These are phyloP conservation scores for Apiotrichum mycotoxinovorans DNA, from an alignment of 1,284 basidiomycete species.

Conservation along the genomic window DNA sequence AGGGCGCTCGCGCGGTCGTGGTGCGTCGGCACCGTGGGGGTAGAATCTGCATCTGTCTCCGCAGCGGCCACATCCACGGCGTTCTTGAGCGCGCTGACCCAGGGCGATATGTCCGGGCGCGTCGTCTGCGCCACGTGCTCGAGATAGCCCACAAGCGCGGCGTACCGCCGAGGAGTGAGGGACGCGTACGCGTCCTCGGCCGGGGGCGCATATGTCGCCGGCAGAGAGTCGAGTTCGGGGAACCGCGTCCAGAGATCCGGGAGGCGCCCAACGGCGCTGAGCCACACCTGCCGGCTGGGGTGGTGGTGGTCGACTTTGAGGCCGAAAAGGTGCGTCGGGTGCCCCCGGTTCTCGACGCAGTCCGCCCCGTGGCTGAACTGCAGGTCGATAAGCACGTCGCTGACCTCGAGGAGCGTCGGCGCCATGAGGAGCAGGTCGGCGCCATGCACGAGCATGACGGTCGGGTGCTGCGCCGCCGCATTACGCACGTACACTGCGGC, in stretches of 20 bases:
- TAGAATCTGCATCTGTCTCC: too few species aligned
- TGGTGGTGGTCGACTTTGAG: background rate
- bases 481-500: background rate
- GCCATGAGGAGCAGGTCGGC: background rate
- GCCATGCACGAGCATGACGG: background rate
- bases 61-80: background rate
- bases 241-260: background rate
- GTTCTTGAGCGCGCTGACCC: background rate
- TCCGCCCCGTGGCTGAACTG: background rate
- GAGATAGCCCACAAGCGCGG: background rate
- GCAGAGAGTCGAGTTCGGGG: background rate
- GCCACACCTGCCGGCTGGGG: background rate
- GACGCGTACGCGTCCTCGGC: background rate
- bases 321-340: background rate
- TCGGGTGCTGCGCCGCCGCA: background rate
- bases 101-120: background rate
- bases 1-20: background rate
- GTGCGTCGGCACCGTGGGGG: background rate
- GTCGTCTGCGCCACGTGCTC: background rate
- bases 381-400: background rate
- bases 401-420: background rate
- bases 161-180: background rate
- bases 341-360: background rate
- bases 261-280: background rate
- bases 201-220: background rate